Evolutionary conservation across 306 rosid species (phyloP).

Genomic region (Casuarina cunninghamiana): DNA sequence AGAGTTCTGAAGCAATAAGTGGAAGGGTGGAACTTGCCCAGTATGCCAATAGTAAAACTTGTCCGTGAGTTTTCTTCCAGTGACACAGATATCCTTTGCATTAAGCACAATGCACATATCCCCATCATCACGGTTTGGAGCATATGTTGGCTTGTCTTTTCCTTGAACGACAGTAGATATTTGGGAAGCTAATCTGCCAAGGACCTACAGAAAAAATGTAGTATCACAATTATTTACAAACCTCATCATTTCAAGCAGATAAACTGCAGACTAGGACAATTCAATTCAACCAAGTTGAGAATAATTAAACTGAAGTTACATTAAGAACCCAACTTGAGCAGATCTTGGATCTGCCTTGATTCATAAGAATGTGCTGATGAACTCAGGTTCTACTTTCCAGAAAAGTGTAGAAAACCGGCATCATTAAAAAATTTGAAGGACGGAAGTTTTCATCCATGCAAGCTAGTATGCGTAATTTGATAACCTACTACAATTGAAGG

Average conservation of each 20-base stretch:
- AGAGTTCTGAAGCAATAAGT: slow-evolving; percentile 6
- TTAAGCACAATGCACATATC: slow-evolving; percentile 96
- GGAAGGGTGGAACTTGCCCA: slow-evolving; percentile 54
- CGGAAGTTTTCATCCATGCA: background rate
- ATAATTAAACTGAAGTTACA: background rate
- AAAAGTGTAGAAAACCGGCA: slow-evolving; percentile 2
- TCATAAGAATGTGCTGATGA: background rate
- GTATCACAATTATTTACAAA: slow-evolving; percentile 3
- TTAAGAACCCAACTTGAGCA: background rate
- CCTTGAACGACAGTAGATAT: slow-evolving; percentile 92
- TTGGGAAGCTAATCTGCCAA: slow-evolving; percentile 95
- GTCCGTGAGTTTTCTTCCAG: slow-evolving; percentile 87
- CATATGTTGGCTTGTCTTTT: slow-evolving; percentile 88
- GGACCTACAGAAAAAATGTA: slow-evolving; percentile 48
- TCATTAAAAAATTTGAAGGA: background rate
- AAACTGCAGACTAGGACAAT: slow-evolving; percentile 4
- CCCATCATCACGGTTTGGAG: slow-evolving; percentile 92
- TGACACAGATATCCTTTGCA: slow-evolving; percentile 81
- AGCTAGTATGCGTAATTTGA: background rate
- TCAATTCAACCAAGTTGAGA: slow-evolving; percentile 1
- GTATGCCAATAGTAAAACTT: slow-evolving; percentile 95
- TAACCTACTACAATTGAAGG: background rate
- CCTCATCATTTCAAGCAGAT: slow-evolving; percentile 19
- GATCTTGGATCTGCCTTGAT: background rate
- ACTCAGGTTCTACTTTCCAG: background rate